Conservation (phyloP, 1,284 basidiomycete species). For the Mycena citricolor region DNA sequence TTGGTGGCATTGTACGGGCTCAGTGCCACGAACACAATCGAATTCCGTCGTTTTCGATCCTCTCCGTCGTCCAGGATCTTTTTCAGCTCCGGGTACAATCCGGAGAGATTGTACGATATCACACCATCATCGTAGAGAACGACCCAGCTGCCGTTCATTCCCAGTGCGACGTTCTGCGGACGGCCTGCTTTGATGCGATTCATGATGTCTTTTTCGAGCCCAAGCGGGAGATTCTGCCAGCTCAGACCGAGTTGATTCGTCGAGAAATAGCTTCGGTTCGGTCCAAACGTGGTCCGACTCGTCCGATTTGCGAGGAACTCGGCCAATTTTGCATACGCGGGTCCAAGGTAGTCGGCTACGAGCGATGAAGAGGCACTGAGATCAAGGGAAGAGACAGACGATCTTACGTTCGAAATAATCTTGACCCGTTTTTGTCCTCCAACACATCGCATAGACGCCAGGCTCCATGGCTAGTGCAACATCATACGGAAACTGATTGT, state of each 20-base stretch:
- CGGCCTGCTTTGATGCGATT: background rate
- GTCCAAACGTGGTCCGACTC: no score
- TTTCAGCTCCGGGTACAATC: background rate
- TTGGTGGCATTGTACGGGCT: background rate
- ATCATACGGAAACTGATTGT: background rate
- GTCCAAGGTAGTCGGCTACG: no score
- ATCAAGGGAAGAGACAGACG: no score
- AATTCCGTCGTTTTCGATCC: background rate
- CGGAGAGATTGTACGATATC: background rate
- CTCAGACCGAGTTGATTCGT: no score
- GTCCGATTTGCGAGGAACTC: no score
- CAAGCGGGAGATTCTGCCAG: background rate
- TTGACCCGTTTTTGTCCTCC: no score
- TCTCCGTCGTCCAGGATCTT: background rate
- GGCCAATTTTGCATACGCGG: no score
- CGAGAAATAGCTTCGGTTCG: no score
- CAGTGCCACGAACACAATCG: constrained; percentile 1
- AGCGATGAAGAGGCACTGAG: no score
- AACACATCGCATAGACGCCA: background rate
- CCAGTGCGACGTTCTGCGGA: constrained; percentile 1
- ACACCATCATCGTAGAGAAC: background rate
- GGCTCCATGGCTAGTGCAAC: constrained; percentile 2
- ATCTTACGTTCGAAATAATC: no score
- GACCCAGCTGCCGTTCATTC: constrained; percentile 1
- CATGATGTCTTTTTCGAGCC: background rate